Conservation (phyloP, 352 stramenopile species). For the Pythium plurisporium region DNA sequence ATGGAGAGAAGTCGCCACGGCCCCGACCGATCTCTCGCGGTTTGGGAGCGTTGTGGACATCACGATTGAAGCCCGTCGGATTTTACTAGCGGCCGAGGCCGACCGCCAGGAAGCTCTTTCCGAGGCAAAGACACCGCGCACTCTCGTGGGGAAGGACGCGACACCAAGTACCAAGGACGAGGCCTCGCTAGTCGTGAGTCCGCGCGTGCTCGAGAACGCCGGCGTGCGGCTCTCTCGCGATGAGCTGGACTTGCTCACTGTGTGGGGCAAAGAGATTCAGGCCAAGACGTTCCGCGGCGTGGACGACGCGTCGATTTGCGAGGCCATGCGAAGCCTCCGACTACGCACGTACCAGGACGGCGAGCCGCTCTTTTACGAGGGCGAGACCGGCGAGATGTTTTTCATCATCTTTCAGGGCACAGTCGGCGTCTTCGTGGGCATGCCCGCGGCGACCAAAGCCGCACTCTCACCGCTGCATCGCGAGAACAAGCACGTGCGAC, state of each 20-base stretch:
- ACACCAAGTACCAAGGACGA: background rate
- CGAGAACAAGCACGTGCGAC: conserved; percentile 13
- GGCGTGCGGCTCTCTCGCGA: conserved; percentile 4
- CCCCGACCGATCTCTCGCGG: background rate
- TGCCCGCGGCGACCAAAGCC: conserved; percentile 13
- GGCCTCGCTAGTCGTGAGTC: background rate
- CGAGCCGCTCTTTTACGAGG: conserved; percentile 51
- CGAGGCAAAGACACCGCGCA: background rate
- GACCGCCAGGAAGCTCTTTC: conserved; percentile 3
- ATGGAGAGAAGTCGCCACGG: background rate
- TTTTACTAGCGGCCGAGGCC: conserved; percentile 27
- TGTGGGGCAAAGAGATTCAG: conserved; percentile 39
- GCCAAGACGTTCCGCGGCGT: conserved; percentile 43
- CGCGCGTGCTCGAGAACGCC: background rate
- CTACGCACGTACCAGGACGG: conserved; percentile 42
- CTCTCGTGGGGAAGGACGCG: no score
- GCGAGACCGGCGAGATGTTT: conserved; percentile 48
- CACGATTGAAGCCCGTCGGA: conserved; percentile 16
- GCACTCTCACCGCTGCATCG: background rate
- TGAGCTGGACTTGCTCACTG: conserved; percentile 36
- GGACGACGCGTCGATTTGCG: conserved; percentile 30
- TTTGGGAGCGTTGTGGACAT: conserved; percentile 8
- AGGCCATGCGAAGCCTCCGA: conserved; percentile 38
- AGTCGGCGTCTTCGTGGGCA: conserved; percentile 49
- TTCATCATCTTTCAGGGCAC: conserved; percentile 50